Evolutionary conservation across 1,284 basidiomycete species (phyloP).

Genomic region (Vanrija sp.): DNA sequence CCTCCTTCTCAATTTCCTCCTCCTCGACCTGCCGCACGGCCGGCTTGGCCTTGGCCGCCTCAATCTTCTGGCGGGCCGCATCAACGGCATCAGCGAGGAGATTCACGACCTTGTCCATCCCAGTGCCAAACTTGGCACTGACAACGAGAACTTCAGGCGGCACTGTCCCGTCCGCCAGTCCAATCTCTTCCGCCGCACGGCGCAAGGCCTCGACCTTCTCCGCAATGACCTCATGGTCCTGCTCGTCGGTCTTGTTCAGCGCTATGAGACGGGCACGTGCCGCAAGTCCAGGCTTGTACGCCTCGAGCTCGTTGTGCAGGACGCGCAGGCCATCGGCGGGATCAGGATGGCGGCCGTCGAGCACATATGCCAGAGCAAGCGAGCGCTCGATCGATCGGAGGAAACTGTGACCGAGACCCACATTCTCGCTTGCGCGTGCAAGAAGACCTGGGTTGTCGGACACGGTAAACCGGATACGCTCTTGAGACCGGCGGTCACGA

Average conservation of each 20-base stretch:
- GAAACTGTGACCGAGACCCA: slow-evolving; percentile 92
- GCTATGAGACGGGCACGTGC: slow-evolving; percentile 72
- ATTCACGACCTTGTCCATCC: slow-evolving; percentile 63
- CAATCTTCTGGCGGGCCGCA: slow-evolving; percentile 49
- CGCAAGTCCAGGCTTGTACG: slow-evolving; percentile 75
- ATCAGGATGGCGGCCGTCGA: slow-evolving; percentile 69
- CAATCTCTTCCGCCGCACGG: slow-evolving; percentile 26
- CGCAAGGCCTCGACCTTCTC: slow-evolving; percentile 50
- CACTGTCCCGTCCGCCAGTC: not conserved
- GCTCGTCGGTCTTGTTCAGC: slow-evolving; percentile 90
- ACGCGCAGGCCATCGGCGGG: slow-evolving; percentile 73
- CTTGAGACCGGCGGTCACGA: slow-evolving; percentile 35
- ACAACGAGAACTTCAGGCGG: slow-evolving; percentile 65
- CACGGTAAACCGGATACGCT: slow-evolving; percentile 82
- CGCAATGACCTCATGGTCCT: slow-evolving; percentile 50
- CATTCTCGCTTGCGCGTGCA: slow-evolving; percentile 74
- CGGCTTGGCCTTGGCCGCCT: slow-evolving; percentile 1
- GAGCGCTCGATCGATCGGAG: slow-evolving; percentile 90
- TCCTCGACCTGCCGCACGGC: not conserved
- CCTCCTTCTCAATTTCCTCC: not conserved
- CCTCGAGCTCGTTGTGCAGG: slow-evolving; percentile 75
- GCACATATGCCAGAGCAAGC: slow-evolving; percentile 82
- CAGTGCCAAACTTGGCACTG: slow-evolving; percentile 77
- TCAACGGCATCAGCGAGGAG: slow-evolving; percentile 65
- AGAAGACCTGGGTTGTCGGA: slow-evolving; percentile 98